These are phyloP conservation scores for Capsella rubella DNA, from an alignment of 441 rosid genomes.

Conservation along the genomic window DNA sequence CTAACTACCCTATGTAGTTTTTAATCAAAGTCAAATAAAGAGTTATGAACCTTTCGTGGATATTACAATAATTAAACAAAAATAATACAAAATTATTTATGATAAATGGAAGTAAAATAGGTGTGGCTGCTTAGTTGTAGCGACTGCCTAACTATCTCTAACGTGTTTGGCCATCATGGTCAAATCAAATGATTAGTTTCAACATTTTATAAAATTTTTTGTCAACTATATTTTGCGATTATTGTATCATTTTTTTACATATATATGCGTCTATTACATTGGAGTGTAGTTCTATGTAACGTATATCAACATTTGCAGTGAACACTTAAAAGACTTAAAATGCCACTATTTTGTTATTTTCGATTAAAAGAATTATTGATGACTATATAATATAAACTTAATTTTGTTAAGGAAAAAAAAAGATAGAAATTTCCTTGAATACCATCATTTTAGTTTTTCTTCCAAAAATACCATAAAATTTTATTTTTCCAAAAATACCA, in stretches of 20 bases:
- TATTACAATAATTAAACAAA: background rate
- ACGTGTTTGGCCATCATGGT: constrained; percentile 44
- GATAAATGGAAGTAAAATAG: constrained; percentile 14
- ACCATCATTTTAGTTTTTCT: too few species aligned
- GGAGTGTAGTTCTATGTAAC: background rate
- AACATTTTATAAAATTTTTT: background rate
- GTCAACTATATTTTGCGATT: constrained; percentile 25
- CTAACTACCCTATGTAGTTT: too few species aligned
- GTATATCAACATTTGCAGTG: background rate
- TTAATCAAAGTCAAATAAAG: too few species aligned
- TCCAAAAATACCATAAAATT: too few species aligned
- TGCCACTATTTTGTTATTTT: background rate
- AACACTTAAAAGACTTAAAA: background rate
- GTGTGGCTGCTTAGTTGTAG: constrained; percentile 38
- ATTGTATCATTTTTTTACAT: background rate
- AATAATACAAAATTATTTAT: constrained; percentile 25
- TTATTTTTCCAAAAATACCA: too few species aligned
- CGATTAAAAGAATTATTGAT: background rate
- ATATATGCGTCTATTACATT: constrained; percentile 5
- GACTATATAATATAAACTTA: too few species aligned
- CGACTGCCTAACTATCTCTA: constrained; percentile 43
- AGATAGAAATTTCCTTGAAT: too few species aligned
- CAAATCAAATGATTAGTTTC: constrained; percentile 41
- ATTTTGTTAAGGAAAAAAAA: too few species aligned
- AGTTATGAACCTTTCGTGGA: too few species aligned